Evolutionary conservation across 257 asterid genomes (phyloP).

Genomic region (Hygrophila difformis): DNA sequence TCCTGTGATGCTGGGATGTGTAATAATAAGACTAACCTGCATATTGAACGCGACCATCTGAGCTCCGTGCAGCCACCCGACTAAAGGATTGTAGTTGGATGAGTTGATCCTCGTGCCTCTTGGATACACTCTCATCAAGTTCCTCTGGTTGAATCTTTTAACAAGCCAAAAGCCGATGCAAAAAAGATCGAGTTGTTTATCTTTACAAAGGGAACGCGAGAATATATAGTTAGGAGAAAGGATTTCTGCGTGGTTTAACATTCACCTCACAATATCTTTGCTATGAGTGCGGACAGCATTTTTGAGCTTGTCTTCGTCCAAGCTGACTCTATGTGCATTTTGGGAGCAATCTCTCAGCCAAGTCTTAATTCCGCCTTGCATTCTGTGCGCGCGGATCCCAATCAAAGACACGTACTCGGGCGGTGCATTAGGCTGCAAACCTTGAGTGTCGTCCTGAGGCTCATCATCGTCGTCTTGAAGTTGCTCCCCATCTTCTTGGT

Average conservation of each 20-base stretch:
- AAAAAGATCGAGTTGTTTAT: neutral
- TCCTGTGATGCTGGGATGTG: no score
- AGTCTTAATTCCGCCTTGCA: constrained; percentile 46
- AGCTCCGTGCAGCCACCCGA: constrained; percentile 76
- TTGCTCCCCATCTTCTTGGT: constrained; percentile 28
- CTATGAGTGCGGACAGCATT: constrained; percentile 55
- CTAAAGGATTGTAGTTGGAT: constrained; percentile 62
- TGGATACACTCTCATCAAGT: constrained; percentile 78
- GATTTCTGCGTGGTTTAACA: no score
- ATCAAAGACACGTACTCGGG: constrained; percentile 55
- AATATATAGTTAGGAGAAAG: no score
- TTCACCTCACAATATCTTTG: constrained; percentile 54
- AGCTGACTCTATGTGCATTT: constrained; percentile 61
- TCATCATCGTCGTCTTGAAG: constrained; percentile 10
- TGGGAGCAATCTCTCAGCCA: constrained; percentile 42
- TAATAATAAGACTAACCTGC: constrained; percentile 38
- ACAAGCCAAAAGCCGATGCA: neutral
- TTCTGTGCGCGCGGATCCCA: constrained; percentile 48
- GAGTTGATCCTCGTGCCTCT: constrained; percentile 65
- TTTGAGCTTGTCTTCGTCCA: constrained; percentile 72
- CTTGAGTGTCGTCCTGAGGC: constrained; percentile 10
- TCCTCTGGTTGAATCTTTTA: constrained; percentile 61
- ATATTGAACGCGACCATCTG: constrained; percentile 87
- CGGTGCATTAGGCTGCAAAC: constrained; percentile 13
- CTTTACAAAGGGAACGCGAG: no score